phyloP scores from a whole-genome alignment of 2,329 filamentous ascomycete genomes.

The Arthrinium phaeospermum region DNA sequence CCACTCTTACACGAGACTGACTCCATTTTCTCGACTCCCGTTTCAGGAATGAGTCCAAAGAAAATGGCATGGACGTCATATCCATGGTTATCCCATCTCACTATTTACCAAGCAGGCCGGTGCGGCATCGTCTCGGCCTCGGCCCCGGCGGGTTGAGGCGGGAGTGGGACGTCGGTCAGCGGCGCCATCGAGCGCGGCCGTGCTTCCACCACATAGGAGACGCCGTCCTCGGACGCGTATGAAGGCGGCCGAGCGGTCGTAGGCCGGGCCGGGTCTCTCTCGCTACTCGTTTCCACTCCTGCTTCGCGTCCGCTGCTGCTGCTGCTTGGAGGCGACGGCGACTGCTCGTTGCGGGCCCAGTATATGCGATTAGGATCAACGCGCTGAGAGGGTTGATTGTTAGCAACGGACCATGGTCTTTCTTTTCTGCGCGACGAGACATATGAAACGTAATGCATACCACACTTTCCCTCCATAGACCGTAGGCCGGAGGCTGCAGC shows the following conservation, averaged over 20 bases:
- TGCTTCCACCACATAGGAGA: constrained; percentile 74
- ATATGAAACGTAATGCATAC: constrained; percentile 54
- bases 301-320: constrained; percentile 4
- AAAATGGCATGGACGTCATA: not conserved
- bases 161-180: constrained; percentile 42
- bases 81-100: not conserved
- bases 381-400: constrained; percentile 50
- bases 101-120: not conserved
- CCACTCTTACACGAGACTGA: not conserved
- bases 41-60: constrained; percentile 4
- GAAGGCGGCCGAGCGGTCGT: constrained; percentile 67
- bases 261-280: constrained; percentile 19
- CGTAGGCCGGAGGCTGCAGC: constrained; percentile 80
- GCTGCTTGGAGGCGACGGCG: constrained; percentile 25
- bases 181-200: constrained; percentile 63
- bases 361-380: constrained; percentile 82
- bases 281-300: constrained; percentile 16
- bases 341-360: constrained; percentile 71
- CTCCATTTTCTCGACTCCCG: not conserved
- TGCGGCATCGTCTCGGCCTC: constrained; percentile 42
- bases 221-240: constrained; percentile 77
- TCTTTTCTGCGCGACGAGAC: no score
- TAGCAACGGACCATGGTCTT: no score
- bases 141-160: constrained; percentile 55
- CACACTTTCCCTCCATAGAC: constrained; percentile 82